Conservation (phyloP, 192 early-diverging fungal species). For the Coemansia pectinata region DNA sequence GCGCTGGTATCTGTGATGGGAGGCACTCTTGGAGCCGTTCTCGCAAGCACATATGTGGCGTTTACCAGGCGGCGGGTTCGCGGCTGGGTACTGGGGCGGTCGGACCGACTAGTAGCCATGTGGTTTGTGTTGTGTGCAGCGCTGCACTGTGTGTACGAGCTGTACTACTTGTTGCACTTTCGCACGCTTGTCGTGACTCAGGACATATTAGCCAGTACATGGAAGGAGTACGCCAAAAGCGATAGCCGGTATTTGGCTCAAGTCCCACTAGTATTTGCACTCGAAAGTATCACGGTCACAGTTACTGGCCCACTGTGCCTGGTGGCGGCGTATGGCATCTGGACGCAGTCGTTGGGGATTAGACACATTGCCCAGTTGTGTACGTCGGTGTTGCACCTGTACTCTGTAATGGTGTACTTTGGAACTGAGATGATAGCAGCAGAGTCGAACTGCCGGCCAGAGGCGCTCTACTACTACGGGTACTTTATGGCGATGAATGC, state of each 20-base stretch:
- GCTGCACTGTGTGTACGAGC: conserved; percentile 65
- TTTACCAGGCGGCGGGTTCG: neutral
- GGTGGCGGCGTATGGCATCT: conserved; percentile 23
- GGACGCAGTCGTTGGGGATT: conserved; percentile 16
- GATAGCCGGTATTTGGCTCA: conserved; percentile 68
- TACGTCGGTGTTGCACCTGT: conserved; percentile 62
- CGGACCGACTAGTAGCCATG: conserved; percentile 51
- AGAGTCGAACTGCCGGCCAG: conserved; percentile 57
- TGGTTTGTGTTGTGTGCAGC: conserved; percentile 66
- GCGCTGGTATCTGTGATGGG: conserved; percentile 27
- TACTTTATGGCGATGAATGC: conserved; percentile 66
- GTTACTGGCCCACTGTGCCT: conserved; percentile 44
- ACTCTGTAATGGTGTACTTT: conserved; percentile 67
- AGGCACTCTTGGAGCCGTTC: conserved; percentile 5
- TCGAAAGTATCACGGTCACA: conserved; percentile 63
- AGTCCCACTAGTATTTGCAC: conserved; percentile 57
- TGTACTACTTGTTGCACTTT: conserved; percentile 62
- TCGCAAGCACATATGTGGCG: conserved; percentile 1
- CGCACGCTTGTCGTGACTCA: conserved; percentile 42
- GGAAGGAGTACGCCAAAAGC: conserved; percentile 75
- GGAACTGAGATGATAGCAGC: conserved; percentile 57
- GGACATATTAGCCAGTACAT: conserved; percentile 57
- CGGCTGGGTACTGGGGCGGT: conserved; percentile 5
- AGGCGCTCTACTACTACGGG: conserved; percentile 62
- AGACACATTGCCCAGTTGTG: conserved; percentile 60